Percentiles rank a stretch among this genome's conserved stretches.
Conservation (phyloP, 2,329 filamentous ascomycete species). For the Fusarium foetens region DNA sequence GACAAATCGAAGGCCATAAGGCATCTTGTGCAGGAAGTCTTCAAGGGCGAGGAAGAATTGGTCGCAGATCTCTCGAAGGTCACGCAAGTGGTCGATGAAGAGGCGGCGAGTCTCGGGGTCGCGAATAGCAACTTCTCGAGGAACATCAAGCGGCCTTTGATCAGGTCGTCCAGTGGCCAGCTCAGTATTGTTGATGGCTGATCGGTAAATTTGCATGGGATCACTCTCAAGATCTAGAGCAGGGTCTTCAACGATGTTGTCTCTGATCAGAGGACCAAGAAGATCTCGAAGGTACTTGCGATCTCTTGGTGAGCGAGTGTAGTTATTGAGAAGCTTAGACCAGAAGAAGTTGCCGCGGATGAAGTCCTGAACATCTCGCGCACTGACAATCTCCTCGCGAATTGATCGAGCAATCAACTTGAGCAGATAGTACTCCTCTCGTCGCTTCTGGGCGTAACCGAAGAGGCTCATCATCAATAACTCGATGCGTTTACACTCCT, state of each 20-base stretch:
- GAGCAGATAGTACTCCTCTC: slow-evolving; percentile 96
- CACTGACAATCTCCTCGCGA: slow-evolving; percentile 84
- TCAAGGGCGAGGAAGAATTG: slow-evolving; percentile 87
- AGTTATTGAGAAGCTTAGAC: slow-evolving; percentile 85
- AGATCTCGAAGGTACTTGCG: slow-evolving; percentile 91
- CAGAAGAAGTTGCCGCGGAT: slow-evolving; percentile 92
- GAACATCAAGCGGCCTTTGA: slow-evolving; percentile 82
- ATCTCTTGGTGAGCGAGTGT: slow-evolving; percentile 90
- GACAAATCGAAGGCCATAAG: slow-evolving; percentile 90
- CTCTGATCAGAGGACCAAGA: slow-evolving; percentile 83
- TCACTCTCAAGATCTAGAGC: slow-evolving; percentile 94
- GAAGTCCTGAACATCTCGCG: slow-evolving; percentile 81
- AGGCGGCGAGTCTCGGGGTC: slow-evolving; percentile 91
- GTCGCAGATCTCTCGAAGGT: slow-evolving; percentile 93
- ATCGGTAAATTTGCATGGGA: slow-evolving; percentile 95
- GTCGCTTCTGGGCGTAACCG: slow-evolving; percentile 94
- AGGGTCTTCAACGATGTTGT: slow-evolving; percentile 93
- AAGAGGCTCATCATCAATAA: slow-evolving; percentile 96
- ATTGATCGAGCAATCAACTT: slow-evolving; percentile 87
- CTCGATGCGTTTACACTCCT: slow-evolving; percentile 92
- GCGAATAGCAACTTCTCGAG: slow-evolving; percentile 92
- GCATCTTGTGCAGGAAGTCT: slow-evolving; percentile 86
- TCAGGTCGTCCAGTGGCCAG: slow-evolving; percentile 89
- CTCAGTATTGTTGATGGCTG: slow-evolving; percentile 96
- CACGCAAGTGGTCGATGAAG: slow-evolving; percentile 94